Evolutionary conservation across 371 early-diverging fungal genomes (phyloP).

Genomic region (Lichtheimia corymbifera): DNA sequence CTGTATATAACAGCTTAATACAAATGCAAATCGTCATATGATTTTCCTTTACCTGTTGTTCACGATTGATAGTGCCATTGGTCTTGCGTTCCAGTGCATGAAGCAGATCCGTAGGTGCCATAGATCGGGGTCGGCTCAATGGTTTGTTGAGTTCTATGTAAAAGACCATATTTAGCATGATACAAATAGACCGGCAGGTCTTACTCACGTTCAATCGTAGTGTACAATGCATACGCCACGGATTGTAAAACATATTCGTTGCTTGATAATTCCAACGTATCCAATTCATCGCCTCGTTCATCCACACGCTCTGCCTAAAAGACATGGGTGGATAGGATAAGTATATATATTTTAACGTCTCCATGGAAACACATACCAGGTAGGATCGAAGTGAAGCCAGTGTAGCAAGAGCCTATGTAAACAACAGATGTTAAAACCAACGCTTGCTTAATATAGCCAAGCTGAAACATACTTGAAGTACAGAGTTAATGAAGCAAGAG

Average conservation of each 20-base stretch:
- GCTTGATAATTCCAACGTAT: slow-evolving; percentile 23
- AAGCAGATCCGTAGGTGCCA: slow-evolving; percentile 41
- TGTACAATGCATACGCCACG: slow-evolving; percentile 53
- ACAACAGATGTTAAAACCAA: neutral
- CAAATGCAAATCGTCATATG: neutral
- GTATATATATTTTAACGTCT: neutral
- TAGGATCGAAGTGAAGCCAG: slow-evolving; percentile 51
- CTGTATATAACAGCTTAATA: slow-evolving; percentile 44
- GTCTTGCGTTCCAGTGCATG: slow-evolving; percentile 44
- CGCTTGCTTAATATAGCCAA: neutral
- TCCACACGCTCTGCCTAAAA: slow-evolving; percentile 53
- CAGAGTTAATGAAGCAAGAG: slow-evolving; percentile 89
- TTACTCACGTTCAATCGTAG: slow-evolving; percentile 48
- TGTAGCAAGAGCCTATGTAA: slow-evolving; percentile 56
- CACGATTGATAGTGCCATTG: slow-evolving; percentile 42
- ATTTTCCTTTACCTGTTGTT: slow-evolving; percentile 40
- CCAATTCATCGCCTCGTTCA: slow-evolving; percentile 51
- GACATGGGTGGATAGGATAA: slow-evolving; percentile 1
- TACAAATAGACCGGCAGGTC: neutral
- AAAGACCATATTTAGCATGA: neutral
- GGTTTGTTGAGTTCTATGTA: slow-evolving; percentile 37
- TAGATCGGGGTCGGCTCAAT: slow-evolving; percentile 35
- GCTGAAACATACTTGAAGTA: slow-evolving; percentile 66
- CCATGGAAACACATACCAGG: slow-evolving; percentile 26
- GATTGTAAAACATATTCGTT: slow-evolving; percentile 48